Evolutionary conservation across 2,329 filamentous ascomycete genomes (phyloP).

Genomic region (Pseudopyrenochaeta lycopersici): DNA sequence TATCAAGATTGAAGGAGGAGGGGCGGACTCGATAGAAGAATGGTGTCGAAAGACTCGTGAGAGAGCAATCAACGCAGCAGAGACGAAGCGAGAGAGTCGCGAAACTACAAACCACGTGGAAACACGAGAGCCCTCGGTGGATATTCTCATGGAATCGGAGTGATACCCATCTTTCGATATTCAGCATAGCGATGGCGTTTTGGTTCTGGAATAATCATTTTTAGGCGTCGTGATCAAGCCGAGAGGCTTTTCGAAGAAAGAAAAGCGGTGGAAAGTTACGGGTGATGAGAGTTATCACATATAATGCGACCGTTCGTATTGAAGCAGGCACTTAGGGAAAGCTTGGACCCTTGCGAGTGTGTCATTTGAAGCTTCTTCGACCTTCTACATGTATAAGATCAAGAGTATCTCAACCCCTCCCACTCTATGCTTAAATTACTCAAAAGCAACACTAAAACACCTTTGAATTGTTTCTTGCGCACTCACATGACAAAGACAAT

Average conservation of each 20-base stretch:
- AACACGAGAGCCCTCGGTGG: conserved; percentile 28
- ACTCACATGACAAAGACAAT: conserved; percentile 16
- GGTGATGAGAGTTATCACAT: no score
- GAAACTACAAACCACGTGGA: conserved; percentile 24
- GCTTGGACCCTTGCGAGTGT: neutral
- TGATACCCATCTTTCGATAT: conserved; percentile 21
- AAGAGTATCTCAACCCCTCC: neutral
- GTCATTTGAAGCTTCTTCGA: neutral
- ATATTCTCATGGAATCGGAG: conserved; percentile 37
- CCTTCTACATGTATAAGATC: neutral
- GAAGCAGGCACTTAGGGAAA: neutral
- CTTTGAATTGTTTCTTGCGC: conserved; percentile 14
- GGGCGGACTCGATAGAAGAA: conserved; percentile 70
- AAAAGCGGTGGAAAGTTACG: no score
- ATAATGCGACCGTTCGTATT: neutral
- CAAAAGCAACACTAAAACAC: conserved; percentile 12
- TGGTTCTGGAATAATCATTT: conserved; percentile 15
- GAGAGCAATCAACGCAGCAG: conserved; percentile 33
- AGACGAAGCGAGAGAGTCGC: conserved; percentile 31
- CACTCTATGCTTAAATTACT: conserved; percentile 12
- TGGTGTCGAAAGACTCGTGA: conserved; percentile 62
- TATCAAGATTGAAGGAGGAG: conserved; percentile 81
- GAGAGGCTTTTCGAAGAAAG: neutral
- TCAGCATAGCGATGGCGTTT: conserved; percentile 50
- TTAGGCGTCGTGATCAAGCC: conserved; percentile 12